Evolutionary conservation across 305 asterid species (phyloP), one percentile per base, ranked within the genome.

Genomic region (Rubia balearica): DNA sequence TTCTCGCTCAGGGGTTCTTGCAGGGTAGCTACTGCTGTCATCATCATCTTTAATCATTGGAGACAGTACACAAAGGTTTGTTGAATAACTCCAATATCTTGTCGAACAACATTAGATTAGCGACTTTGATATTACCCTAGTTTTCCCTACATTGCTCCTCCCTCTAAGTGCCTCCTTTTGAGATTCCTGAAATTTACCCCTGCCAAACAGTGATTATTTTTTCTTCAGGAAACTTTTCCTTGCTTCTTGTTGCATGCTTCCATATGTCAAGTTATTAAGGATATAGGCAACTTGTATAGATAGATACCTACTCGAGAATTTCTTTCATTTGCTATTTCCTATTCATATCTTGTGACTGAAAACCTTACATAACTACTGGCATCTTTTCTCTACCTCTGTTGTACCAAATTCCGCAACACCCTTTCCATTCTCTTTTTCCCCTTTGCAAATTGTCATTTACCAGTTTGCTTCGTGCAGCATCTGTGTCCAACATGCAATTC

Each of bases 1-100:
- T 77, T 57, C 69, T 10, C 3, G 5, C 48, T 66, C 64, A 43
- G 65, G 42, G 71, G 41, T 55, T 56, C 14, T 17, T 63, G 63
- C 21, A 53, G 48, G 19, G 76, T 33, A 45, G 43, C 51, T 22
- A 21, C 57, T 41, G 6, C 57, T 70, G 63, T 38, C 30, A 38
- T 22, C 33, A 40, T 43, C 57, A 53, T n/a, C 10, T 53, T 57
- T 9, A 21, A 7, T 41, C 43, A 22, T 24, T 8, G 27, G 45
- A 7, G 43, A 12, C 22, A 56, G 61, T 17, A 55, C 22, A 55
- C 10, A 21, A 41, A 68, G 73, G 73, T 68, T 68, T 40, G 49
- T 68, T 22, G 24, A 27, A 41, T 57, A 57, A 10, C 62, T 55
- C 27, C 19, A n/a, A 12, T 70, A 57, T 13, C 17, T 21, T 51